Base-by-base conservation (phyloP, 208 protist genomes). In the Naegleria fowleri region DNA sequence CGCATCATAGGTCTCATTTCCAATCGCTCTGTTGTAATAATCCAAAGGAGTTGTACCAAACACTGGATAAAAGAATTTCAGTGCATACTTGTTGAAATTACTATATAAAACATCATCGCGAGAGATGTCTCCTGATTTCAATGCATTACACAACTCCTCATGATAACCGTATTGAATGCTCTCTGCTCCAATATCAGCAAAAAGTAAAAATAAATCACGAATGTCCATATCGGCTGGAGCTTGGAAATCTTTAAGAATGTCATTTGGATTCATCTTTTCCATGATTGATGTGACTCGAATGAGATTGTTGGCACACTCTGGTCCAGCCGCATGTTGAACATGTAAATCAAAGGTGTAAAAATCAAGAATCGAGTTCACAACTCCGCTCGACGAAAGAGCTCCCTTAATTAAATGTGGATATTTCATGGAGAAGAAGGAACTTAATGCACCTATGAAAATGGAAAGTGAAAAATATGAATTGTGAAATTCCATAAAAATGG, bases 81-180 rank as follows among this genome's bases (percentile, higher is more conserved):
- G 0, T 9, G 33, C 5, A 38, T 58, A 58, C 5, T 52, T n/a
- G 11, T 29, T 6, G n/a, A 88, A 88, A 29, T 33, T 33, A 13
- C 55, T 0, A 88, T 40, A 39, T 22, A 88, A 39, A 0, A 40
- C 29, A 3, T 58, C 43, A 19, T 88, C 85, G 0, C 9, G 6
- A 29, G 0, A 9, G 19, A n/a, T 87, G 83, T 51, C 43, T 36
- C 41, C 85, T 58, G 25, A 5, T 5, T 39, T 58, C n/a, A 51
- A 59, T 25, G 22, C 1, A 51, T 88, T 9, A 88, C 85, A 88
- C 43, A 88, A 48, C 38, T 88, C 43, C 36, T 58, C 1, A 88
- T 88, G 85, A 39, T 40, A 88, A 36, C 85, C 85, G 58, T 88
- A 88, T 88, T 88, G 85, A 58, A 88, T 39, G 15, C 25, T 39